phyloP scores from a whole-genome alignment of 768 basidiomycete genomes.

The Amanita exitialis region DNA sequence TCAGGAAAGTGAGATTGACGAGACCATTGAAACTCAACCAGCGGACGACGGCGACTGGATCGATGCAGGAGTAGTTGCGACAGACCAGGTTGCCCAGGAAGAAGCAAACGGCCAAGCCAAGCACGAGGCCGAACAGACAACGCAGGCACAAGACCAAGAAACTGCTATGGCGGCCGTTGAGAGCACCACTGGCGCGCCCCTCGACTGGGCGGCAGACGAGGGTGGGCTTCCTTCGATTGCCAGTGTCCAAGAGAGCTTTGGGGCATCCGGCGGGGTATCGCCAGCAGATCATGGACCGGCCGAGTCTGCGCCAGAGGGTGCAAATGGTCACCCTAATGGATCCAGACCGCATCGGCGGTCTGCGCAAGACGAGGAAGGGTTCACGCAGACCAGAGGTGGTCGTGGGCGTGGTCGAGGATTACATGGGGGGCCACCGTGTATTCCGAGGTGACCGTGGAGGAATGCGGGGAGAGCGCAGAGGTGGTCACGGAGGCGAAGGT shows the following conservation, averaged over 20 bases:
- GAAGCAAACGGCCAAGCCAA: background rate
- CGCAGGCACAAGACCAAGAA: conserved; percentile 3
- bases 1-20: conserved; percentile 71
- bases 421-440: conserved; percentile 22
- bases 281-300: conserved; percentile 32
- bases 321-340: conserved; percentile 20
- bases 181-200: conserved; percentile 20
- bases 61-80: conserved; percentile 22
- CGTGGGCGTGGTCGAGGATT: conserved; percentile 33
- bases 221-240: conserved; percentile 70
- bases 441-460: conserved; percentile 22
- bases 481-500: conserved; percentile 26
- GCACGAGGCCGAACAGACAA: background rate
- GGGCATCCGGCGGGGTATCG: conserved; percentile 62
- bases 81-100: conserved; percentile 13
- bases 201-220: conserved; percentile 84
- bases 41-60: conserved; percentile 50
- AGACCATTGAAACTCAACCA: conserved; percentile 21
- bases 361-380: conserved; percentile 51
- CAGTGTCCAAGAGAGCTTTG: conserved; percentile 67
- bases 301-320: conserved; percentile 14
- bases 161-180: background rate
- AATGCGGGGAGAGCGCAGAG: conserved; percentile 18
- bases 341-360: conserved; percentile 12
- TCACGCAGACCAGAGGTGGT: conserved; percentile 38